phyloP scores from a whole-genome alignment of 345 rosid genomes.

The Pistacia integerrima region DNA sequence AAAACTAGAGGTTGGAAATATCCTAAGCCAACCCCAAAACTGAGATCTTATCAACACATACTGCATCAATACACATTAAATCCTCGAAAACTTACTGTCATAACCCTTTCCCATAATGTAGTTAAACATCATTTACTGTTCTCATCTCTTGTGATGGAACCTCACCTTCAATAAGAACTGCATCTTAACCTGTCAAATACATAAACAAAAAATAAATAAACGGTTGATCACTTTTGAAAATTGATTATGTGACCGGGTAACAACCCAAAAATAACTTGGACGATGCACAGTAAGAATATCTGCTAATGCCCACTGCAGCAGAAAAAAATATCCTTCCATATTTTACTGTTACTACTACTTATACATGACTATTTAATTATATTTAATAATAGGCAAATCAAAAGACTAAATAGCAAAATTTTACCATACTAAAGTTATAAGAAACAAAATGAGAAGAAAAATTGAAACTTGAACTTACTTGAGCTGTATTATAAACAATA shows the following conservation, averaged over 20 bases:
- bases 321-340: not conserved
- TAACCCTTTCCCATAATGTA: conserved; percentile 1
- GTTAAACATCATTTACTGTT: conserved; percentile 6
- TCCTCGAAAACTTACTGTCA: not conserved
- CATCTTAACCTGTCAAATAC: conserved; percentile 71
- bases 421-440: not conserved
- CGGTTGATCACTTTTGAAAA: not conserved
- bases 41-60: conserved; percentile 33
- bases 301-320: not conserved
- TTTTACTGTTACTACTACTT: not conserved
- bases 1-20: conserved; percentile 26
- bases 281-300: not conserved
- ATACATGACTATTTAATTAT: not conserved
- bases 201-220: not conserved
- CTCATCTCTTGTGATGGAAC: conserved; percentile 76
- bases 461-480: conserved; percentile 48
- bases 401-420: not conserved
- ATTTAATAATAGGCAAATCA: not conserved
- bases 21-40: conserved; percentile 55
- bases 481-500: conserved; percentile 82
- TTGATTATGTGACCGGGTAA: not conserved
- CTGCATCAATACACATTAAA: conserved; percentile 1
- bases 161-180: conserved; percentile 70
- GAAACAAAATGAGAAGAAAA: not conserved
- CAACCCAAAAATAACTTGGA: not conserved